Base-by-base conservation (phyloP, 2,329 filamentous ascomycete genomes). In the Tetracladium maxilliforme region DNA sequence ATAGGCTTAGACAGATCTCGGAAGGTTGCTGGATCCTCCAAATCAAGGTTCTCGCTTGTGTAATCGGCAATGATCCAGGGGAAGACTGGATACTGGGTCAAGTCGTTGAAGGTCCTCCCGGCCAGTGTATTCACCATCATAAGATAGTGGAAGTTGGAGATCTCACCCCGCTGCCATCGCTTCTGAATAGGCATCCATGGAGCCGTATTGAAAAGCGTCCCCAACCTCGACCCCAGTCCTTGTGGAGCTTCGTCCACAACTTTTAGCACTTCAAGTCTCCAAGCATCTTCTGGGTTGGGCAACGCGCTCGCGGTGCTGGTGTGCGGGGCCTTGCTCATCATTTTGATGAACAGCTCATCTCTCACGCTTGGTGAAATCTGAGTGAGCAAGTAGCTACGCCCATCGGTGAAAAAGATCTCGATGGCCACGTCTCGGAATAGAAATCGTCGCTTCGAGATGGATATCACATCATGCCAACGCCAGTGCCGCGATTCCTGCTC, bases 111-210 rank as follows among this genome's bases (percentile, higher is more conserved):
- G 0, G 90, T 95, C 26, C 90, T 66, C 3, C 90, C 90, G 15
- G 92, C 92, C 67, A 98, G 82, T 0, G 90, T 95, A 44, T 98
- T 98, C 43, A 98, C 74, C 31, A 94, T 73, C 87, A 98, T 98
- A 18, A 98, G 66, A 44, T 98, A 98, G 49, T 95, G 84, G 41
- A 98, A 98, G 48, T 98, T 98, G 10, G 87, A 95, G 24, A 95
- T 83, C 42, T 98, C 90, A 9, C 92, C 90, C 44, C 75, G 78
- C 30, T 90, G 68, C 90, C 90, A 98, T 46, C 75, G 77, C 35
- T 78, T 76, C 41, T 90, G 92, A 7, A 83, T 74, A 7, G 86
- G 81, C 36, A 84, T 86, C 48, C 78, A 79, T 0, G 80, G 68
- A 1, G 72, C 74, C 13, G 83, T 70, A 34, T 84, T 83, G 57